These are phyloP conservation scores for Paxillus ammoniavirescens DNA, from an alignment of 768 basidiomycete species.

Conservation along the genomic window DNA sequence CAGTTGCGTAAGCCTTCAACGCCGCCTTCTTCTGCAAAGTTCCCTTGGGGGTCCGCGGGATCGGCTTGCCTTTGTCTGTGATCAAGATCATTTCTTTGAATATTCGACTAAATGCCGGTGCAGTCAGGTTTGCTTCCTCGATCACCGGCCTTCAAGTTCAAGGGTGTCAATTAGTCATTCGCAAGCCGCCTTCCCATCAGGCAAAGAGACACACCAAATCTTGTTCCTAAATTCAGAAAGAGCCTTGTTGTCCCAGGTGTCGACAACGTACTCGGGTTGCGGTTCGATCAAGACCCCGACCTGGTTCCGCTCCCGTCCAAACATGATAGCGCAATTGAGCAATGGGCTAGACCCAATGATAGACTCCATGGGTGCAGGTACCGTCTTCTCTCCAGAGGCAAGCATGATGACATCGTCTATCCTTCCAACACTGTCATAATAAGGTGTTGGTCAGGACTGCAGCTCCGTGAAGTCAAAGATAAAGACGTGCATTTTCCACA, in stretches of 20 bases:
- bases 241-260: slow-evolving; percentile 3
- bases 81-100: slow-evolving; percentile 55
- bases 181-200: too few relatives aligned
- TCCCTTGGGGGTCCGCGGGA: slow-evolving; percentile 36
- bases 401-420: slow-evolving; percentile 32
- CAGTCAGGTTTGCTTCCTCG: slow-evolving; percentile 38
- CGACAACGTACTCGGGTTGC: slow-evolving; percentile 6
- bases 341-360: slow-evolving; percentile 15
- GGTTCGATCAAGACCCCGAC: slow-evolving; percentile 33
- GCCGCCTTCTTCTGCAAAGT: slow-evolving; percentile 18
- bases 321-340: slow-evolving; percentile 26
- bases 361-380: slow-evolving; percentile 31
- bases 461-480: too few relatives aligned
- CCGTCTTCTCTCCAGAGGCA: slow-evolving; percentile 32
- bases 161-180: neutral
- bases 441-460: neutral
- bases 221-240: slow-evolving; percentile 13
- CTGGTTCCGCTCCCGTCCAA: slow-evolving; percentile 27
- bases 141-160: slow-evolving; percentile 32
- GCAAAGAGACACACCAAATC: slow-evolving; percentile 19
- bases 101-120: slow-evolving; percentile 40
- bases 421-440: slow-evolving; percentile 35
- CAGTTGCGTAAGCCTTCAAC: slow-evolving; percentile 20
- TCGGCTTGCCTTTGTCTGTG: slow-evolving; percentile 36
- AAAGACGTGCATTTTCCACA: too few relatives aligned